phyloP scores from a whole-genome alignment of 2,329 filamentous ascomycete species.

The Fusarium tanahbumbuense region DNA sequence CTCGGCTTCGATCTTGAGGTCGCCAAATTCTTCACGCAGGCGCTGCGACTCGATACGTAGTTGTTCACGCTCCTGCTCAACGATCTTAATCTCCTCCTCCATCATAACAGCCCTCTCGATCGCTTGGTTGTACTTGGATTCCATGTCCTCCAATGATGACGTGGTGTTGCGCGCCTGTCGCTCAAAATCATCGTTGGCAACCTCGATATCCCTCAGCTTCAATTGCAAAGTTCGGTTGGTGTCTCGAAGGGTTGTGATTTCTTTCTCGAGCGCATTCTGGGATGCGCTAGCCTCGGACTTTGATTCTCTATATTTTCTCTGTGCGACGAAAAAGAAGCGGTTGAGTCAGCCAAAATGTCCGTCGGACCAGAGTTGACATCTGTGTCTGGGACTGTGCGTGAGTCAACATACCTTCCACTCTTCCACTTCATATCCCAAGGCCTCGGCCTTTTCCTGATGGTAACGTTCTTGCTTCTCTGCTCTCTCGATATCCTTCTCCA shows the following conservation, averaged over 20 bases:
- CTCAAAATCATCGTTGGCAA: conserved; percentile 98
- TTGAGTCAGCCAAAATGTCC: conserved; percentile 20
- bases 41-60: conserved; percentile 92
- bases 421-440: conserved; percentile 87
- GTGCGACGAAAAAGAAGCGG: conserved; percentile 30
- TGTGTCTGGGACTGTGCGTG: neutral
- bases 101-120: conserved; percentile 93
- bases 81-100: conserved; percentile 92
- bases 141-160: conserved; percentile 94
- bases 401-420: conserved; percentile 88
- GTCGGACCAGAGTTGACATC: neutral
- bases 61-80: conserved; percentile 90
- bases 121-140: conserved; percentile 94
- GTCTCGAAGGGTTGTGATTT: conserved; percentile 92
- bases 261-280: conserved; percentile 90
- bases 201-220: conserved; percentile 91
- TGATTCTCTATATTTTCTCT: conserved; percentile 97
- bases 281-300: conserved; percentile 87
- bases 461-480: conserved; percentile 92
- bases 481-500: conserved; percentile 95
- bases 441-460: conserved; percentile 88
- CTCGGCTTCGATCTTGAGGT: conserved; percentile 94
- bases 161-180: conserved; percentile 95
- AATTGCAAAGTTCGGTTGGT: conserved; percentile 83
- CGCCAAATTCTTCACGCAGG: conserved; percentile 88